phyloP scores from a whole-genome alignment of 495 filamentous ascomycete genomes.

The Neurospora africana region DNA sequence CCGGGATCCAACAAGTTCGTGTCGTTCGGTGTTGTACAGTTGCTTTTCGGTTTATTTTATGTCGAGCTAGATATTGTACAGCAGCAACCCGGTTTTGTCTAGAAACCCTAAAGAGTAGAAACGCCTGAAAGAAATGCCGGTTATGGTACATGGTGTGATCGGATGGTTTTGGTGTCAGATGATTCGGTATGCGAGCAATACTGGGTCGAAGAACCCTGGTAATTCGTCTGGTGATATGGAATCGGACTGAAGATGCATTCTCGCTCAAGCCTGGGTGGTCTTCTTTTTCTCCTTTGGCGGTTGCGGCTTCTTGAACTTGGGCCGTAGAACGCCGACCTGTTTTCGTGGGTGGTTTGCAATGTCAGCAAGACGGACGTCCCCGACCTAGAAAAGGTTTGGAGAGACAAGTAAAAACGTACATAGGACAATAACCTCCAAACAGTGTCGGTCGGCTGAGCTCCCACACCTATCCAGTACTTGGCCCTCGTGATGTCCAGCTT shows the following conservation, averaged over 20 bases:
- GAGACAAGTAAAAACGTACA: conserved; percentile 42
- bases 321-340: neutral
- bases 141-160: neutral
- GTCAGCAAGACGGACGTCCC: neutral
- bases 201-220: neutral
- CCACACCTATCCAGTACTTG: conserved; percentile 94
- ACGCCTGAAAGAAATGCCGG: neutral
- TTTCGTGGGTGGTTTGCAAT: neutral
- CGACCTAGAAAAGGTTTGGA: neutral
- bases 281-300: neutral
- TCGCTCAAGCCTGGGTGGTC: neutral
- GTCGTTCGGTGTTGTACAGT: neutral
- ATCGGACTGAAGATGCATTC: neutral
- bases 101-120: neutral
- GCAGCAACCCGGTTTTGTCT: neutral
- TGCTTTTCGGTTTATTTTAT: neutral
- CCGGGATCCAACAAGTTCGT: neutral
- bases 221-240: neutral
- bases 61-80: neutral
- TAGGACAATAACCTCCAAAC: conserved; percentile 77
- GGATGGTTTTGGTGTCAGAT: neutral
- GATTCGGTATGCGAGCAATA: neutral
- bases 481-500: conserved; percentile 70
- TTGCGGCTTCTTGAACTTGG: neutral
- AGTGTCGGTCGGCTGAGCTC: conserved; percentile 83